A percentile compares a stretch with the other conserved stretches of the same genome.
Conservation (phyloP, 805 yeast species). For the Ogataea philodendri region DNA sequence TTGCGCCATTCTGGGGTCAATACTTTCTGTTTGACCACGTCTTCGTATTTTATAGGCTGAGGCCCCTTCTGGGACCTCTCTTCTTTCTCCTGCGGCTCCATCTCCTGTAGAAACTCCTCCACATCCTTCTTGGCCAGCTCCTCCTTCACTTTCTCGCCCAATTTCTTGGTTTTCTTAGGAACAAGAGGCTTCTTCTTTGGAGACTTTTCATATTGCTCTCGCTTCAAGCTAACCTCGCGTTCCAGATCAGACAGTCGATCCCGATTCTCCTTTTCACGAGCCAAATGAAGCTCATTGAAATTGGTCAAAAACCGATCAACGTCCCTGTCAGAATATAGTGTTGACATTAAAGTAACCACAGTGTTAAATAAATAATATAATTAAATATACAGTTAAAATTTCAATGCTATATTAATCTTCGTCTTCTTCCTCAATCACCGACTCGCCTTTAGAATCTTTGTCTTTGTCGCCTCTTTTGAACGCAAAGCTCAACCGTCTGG, state of each 20-base stretch:
- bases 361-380: not conserved
- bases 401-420: conserved; percentile 8
- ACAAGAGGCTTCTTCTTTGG: conserved; percentile 27
- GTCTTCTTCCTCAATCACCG: conserved; percentile 20
- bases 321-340: conserved; percentile 23
- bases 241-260: conserved; percentile 19
- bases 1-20: not conserved
- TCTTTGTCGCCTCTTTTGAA: conserved; percentile 33
- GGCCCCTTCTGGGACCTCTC: not conserved
- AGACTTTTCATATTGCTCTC: conserved; percentile 21
- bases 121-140: not conserved
- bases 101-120: not conserved
- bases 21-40: conserved; percentile 1
- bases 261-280: conserved; percentile 22
- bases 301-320: conserved; percentile 26
- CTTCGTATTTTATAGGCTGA: conserved; percentile 1
- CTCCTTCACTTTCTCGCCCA: conserved; percentile 7
- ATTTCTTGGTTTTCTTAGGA: conserved; percentile 25
- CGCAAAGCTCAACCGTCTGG: conserved; percentile 33
- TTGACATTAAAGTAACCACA: conserved; percentile 7
- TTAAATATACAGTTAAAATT: too few relatives aligned
- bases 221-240: conserved; percentile 21
- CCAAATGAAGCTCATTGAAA: conserved; percentile 20
- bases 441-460: conserved; percentile 21
- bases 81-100: not conserved